Percentiles rank a stretch among this genome's conserved stretches.
Conservation (phyloP, 169 alveolate genomes). For the Eimeria mitis region DNA sequence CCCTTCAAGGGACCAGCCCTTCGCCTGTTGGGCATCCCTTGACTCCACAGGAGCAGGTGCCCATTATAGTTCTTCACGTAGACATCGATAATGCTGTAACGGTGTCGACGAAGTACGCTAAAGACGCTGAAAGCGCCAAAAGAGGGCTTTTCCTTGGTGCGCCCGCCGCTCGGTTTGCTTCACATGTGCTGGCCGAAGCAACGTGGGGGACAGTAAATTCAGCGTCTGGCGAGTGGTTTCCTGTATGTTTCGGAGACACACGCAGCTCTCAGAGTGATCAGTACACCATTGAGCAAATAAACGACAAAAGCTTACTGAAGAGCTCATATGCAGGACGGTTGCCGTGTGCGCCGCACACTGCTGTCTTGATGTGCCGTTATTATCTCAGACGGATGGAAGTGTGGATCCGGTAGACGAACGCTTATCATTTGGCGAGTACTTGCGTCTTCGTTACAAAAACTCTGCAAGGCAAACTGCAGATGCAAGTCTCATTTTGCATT, state of each 20-base stretch:
- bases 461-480: slow-evolving; percentile 31
- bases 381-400: not conserved
- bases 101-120: slow-evolving; percentile 34
- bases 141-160: slow-evolving; percentile 22
- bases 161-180: slow-evolving; percentile 30
- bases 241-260: slow-evolving; percentile 19
- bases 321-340: not conserved
- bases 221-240: slow-evolving; percentile 56
- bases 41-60: slow-evolving; percentile 36
- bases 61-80: slow-evolving; percentile 22
- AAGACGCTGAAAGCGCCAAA: slow-evolving; percentile 9
- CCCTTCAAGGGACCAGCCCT: not conserved
- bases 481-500: slow-evolving; percentile 14
- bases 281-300: not conserved
- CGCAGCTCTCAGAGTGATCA: not conserved
- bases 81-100: slow-evolving; percentile 43
- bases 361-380: not conserved
- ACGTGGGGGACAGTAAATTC: slow-evolving; percentile 80
- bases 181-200: slow-evolving; percentile 73
- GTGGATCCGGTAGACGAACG: not conserved
- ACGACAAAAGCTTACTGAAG: not conserved
- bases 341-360: not conserved
- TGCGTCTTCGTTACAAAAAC: slow-evolving; percentile 65
- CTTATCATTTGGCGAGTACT: slow-evolving; percentile 47
- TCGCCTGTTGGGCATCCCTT: not conserved